A percentile compares a stretch with the other conserved stretches of the same genome.
phyloP scores from a whole-genome alignment of 2,329 filamentous ascomycete genomes.

The Fusarium nodosum region DNA sequence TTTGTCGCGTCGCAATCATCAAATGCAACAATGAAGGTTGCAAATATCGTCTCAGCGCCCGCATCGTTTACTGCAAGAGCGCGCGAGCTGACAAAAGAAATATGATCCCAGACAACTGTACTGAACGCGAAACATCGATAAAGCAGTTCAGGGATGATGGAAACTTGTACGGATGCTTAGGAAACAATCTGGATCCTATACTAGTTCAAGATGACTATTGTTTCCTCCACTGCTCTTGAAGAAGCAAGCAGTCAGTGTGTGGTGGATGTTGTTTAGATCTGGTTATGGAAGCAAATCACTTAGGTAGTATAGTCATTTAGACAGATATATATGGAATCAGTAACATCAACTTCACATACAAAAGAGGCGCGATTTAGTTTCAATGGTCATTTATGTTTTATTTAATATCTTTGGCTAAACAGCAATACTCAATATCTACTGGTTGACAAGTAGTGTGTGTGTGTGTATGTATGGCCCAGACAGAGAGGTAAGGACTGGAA shows the following conservation, averaged over 20 bases:
- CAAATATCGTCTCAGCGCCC: neutral
- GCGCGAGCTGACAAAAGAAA: neutral
- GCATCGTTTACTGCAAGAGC: neutral
- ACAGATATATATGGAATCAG: neutral
- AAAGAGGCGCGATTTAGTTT: too few species aligned
- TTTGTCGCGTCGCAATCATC: neutral
- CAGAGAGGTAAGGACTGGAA: too few species aligned
- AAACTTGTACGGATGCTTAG: neutral
- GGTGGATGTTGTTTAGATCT: too few species aligned
- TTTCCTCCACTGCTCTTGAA: neutral
- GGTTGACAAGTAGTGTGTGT: neutral
- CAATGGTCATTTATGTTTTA: neutral
- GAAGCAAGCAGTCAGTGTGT: neutral
- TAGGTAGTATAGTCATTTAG: neutral
- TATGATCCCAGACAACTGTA: neutral
- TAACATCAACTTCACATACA: neutral
- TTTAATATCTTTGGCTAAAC: neutral
- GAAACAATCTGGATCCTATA: too few species aligned
- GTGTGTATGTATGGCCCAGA: too few species aligned
- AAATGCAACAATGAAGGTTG: neutral
- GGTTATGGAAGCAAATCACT: neutral
- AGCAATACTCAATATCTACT: neutral
- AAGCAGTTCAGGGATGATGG: neutral
- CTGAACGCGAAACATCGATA: neutral
- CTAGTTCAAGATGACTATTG: neutral